Percentiles rank a stretch among this genome's conserved stretches.
Conservation (phyloP, 306 rosid species). For the Hippophae gyantsensis region DNA sequence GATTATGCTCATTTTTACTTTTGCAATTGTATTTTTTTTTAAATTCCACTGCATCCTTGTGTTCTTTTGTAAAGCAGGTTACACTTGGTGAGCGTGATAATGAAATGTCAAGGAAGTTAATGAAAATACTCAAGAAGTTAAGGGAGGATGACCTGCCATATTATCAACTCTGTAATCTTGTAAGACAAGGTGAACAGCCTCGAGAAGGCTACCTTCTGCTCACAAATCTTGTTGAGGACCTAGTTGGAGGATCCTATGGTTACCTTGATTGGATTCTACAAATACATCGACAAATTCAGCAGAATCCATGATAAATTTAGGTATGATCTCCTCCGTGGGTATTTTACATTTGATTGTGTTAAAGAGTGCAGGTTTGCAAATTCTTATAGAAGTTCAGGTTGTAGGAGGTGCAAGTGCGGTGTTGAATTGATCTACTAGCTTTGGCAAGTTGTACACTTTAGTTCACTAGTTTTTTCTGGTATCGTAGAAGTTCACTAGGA, state of each 20-base stretch:
- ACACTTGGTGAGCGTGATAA: conserved; percentile 48
- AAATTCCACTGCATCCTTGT: conserved; percentile 11
- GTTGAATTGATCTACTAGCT: too few species aligned
- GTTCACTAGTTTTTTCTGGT: too few species aligned
- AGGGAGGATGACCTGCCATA: conserved; percentile 59
- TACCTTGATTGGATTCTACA: conserved; percentile 90
- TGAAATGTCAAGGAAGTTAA: conserved; percentile 76
- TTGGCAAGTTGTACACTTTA: too few species aligned
- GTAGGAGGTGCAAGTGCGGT: too few species aligned
- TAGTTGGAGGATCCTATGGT: conserved; percentile 66
- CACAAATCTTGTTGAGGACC: conserved; percentile 87
- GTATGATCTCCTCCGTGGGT: conserved; percentile 17
- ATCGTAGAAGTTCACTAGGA: too few species aligned
- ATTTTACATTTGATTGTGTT: not conserved
- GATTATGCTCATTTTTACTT: not conserved
- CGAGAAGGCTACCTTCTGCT: conserved; percentile 84
- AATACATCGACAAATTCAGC: conserved; percentile 84
- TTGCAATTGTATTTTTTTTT: not conserved
- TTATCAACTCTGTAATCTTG: conserved; percentile 64
- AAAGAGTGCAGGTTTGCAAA: not conserved
- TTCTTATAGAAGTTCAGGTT: not conserved
- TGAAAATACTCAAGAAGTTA: conserved; percentile 47
- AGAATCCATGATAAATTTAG: conserved; percentile 47
- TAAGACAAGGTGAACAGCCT: conserved; percentile 98
- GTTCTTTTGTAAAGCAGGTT: conserved; percentile 40